Evolutionary conservation across 2,329 filamentous ascomycete species (phyloP).

Genomic region (Ambrosiella cleistominuta): DNA sequence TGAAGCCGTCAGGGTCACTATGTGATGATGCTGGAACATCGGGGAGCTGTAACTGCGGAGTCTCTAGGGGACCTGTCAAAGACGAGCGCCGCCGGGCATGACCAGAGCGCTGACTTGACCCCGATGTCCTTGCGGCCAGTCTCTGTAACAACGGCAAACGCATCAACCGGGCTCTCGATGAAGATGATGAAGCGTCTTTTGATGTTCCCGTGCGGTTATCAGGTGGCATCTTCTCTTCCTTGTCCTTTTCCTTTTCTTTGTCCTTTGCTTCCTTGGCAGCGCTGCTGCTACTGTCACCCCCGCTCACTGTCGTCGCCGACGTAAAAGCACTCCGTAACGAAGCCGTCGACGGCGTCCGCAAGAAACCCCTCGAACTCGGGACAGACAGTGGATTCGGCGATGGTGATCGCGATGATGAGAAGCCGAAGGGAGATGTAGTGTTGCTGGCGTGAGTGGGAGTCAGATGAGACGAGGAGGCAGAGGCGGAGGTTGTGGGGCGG

Average conservation of each 20-base stretch:
- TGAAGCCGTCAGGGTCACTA: not conserved
- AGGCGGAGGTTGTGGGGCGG: not conserved
- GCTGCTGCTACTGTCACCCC: not conserved
- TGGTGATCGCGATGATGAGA: not conserved
- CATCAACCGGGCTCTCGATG: constrained; percentile 7
- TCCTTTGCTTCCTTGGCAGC: not conserved
- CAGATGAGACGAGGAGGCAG: not conserved
- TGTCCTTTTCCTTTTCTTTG: no score
- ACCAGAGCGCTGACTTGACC: not conserved
- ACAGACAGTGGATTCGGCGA: not conserved
- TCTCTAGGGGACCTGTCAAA: not conserved
- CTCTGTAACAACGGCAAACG: constrained; percentile 5
- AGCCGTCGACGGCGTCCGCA: not conserved
- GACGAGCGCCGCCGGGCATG: not conserved
- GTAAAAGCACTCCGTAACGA: not conserved
- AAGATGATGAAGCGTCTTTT: constrained; percentile 3
- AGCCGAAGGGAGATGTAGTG: not conserved
- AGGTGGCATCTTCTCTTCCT: not conserved
- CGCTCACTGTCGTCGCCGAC: not conserved
- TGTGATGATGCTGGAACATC: not conserved
- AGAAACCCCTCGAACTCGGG: not conserved
- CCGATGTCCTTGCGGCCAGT: not conserved
- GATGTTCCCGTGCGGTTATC: not conserved
- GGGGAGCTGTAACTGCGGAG: not conserved
- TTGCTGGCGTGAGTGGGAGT: not conserved